These are phyloP conservation scores for Chlorella sp. DNA, from an alignment of 139 green algal genomes.

Conservation along the genomic window DNA sequence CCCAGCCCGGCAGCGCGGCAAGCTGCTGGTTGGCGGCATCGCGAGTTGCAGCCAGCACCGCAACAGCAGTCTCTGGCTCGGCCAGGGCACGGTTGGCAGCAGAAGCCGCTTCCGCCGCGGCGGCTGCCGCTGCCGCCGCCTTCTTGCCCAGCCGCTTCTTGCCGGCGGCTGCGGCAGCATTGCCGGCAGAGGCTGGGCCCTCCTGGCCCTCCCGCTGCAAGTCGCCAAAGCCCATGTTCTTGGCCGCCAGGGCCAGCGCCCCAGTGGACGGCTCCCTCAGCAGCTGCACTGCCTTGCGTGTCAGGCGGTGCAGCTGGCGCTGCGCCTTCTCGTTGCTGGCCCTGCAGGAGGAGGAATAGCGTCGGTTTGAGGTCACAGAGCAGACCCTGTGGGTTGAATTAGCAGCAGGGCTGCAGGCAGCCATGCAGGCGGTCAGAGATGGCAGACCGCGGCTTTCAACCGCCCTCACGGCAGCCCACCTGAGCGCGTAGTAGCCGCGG, in stretches of 20 bases:
- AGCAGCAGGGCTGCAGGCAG: too few species aligned
- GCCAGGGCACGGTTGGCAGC: conserved; percentile 61
- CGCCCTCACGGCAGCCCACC: conserved; percentile 50
- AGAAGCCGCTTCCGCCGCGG: neutral
- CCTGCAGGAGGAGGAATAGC: neutral
- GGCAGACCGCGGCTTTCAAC: neutral
- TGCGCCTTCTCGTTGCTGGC: conserved; percentile 86
- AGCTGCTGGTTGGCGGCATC: conserved; percentile 55
- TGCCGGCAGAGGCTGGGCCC: neutral
- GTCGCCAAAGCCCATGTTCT: conserved; percentile 43
- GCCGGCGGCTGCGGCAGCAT: neutral
- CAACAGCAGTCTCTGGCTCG: conserved; percentile 51
- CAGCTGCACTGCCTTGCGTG: conserved; percentile 23
- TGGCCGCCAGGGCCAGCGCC: neutral
- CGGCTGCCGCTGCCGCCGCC: conserved; percentile 12
- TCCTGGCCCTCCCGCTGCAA: conserved; percentile 6
- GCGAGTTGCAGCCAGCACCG: conserved; percentile 3
- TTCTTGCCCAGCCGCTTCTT: conserved; percentile 13
- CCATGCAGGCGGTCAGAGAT: too few species aligned
- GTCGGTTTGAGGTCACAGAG: too few species aligned
- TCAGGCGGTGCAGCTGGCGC: conserved; percentile 86
- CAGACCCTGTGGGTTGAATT: too few species aligned
- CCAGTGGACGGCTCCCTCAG: conserved; percentile 45
- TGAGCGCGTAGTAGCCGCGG: conserved; percentile 89
- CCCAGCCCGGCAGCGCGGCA: conserved; percentile 12